Evolutionary conservation across 176 grass and related monocot genomes (phyloP).

Genomic region (Aegilops sharonensis): DNA sequence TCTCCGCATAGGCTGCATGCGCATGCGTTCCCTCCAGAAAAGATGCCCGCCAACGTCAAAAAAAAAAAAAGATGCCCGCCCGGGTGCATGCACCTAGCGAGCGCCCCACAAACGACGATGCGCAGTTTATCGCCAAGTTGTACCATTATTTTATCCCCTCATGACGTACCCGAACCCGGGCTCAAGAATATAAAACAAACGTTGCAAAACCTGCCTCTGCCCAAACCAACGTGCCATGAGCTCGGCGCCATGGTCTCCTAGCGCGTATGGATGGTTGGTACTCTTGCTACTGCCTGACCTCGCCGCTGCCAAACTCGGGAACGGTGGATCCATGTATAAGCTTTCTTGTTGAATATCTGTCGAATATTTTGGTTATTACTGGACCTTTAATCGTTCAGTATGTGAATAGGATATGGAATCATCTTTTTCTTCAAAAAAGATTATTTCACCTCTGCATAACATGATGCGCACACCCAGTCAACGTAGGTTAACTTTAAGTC

Average conservation of each 20-base stretch:
- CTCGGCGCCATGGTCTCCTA: neutral
- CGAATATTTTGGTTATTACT: too few species aligned
- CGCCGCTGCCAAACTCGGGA: too few species aligned
- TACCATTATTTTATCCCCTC: neutral
- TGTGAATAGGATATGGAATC: too few species aligned
- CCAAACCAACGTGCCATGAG: neutral
- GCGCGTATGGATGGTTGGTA: neutral
- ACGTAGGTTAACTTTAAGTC: too few species aligned
- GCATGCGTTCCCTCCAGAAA: constrained; percentile 4
- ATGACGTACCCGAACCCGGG: neutral
- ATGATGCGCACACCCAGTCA: too few species aligned
- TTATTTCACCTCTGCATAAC: too few species aligned
- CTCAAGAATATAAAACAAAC: neutral
- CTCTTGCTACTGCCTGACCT: too few species aligned
- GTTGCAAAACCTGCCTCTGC: neutral
- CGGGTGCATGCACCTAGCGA: constrained; percentile 27
- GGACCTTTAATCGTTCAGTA: too few species aligned
- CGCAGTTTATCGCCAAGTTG: constrained; percentile 5
- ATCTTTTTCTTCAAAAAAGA: too few species aligned
- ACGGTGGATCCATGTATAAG: too few species aligned
- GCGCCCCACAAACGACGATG: neutral
- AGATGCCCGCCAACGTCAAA: neutral
- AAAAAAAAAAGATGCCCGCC: constrained; percentile 3
- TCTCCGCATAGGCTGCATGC: neutral
- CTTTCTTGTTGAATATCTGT: too few species aligned